A percentile compares a stretch with the other conserved stretches of the same genome.
Conservation (phyloP, 495 filamentous ascomycete species). For the Hypoxylon rickii region DNA sequence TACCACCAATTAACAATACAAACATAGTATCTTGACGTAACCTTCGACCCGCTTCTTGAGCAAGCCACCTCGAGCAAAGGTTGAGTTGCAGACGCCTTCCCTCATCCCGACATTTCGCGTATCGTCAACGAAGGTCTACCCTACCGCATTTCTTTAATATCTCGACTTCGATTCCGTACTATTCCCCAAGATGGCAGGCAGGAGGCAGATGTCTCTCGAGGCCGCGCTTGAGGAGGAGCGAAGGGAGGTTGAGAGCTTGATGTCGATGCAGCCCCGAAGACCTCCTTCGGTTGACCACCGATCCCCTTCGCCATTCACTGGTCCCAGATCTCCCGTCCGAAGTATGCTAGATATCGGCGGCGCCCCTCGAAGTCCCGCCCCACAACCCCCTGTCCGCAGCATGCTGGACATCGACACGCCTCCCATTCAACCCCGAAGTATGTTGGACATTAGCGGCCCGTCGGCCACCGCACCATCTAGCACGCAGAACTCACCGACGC, state of each 20-base stretch:
- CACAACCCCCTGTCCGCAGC: conserved; percentile 56
- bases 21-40: conserved; percentile 1
- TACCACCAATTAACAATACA: neutral
- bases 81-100: neutral
- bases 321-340: conserved; percentile 58
- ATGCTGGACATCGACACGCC: conserved; percentile 61
- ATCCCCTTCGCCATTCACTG: conserved; percentile 54
- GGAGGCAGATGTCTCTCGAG: conserved; percentile 65
- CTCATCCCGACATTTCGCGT: neutral
- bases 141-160: neutral
- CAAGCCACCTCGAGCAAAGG: neutral
- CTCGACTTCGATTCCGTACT: neutral
- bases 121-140: conserved; percentile 3
- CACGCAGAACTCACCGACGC: conserved; percentile 51
- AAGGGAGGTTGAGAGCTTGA: conserved; percentile 67
- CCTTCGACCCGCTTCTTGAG: neutral
- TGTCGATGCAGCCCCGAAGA: conserved; percentile 48
- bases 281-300: conserved; percentile 41
- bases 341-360: conserved; percentile 60
- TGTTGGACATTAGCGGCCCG: conserved; percentile 46
- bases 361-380: conserved; percentile 33
- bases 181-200: conserved; percentile 27
- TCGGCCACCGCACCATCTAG: conserved; percentile 29
- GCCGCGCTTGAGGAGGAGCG: conserved; percentile 74
- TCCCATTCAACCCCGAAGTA: conserved; percentile 44